Evolutionary conservation across 1,284 basidiomycete species (phyloP).

Genomic region (Phenoliferia sp.): DNA sequence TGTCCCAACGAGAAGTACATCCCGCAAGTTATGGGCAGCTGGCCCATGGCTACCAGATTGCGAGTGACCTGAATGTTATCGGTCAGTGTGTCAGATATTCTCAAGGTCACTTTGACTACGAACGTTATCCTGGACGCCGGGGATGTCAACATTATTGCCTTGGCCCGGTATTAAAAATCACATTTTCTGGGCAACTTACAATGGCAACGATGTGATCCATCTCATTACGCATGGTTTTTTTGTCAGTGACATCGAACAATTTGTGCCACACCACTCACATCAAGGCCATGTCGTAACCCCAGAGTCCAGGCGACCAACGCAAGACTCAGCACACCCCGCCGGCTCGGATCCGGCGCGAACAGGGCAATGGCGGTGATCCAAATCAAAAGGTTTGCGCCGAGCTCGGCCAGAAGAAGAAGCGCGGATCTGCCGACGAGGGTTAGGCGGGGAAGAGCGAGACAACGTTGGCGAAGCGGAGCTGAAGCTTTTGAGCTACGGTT

Average conservation of each 20-base stretch:
- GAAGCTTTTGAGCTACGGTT: no score
- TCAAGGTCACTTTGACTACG: neutral
- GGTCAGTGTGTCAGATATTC: neutral
- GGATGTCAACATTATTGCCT: no score
- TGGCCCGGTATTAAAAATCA: no score
- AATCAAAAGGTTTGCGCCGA: constrained; percentile 37
- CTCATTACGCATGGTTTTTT: constrained; percentile 18
- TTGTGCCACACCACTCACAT: constrained; percentile 29
- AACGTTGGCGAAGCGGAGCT: neutral
- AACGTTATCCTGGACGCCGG: no score
- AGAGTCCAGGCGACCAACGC: constrained; percentile 43
- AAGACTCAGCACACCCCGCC: constrained; percentile 34
- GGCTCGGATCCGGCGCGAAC: constrained; percentile 26
- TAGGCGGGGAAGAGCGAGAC: constrained; percentile 11
- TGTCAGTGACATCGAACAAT: constrained; percentile 25
- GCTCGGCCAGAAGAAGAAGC: constrained; percentile 35
- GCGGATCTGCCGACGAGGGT: constrained; percentile 40
- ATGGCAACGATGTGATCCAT: constrained; percentile 34
- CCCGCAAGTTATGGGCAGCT: constrained; percentile 41
- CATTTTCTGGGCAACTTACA: no score
- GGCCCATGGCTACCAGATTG: constrained; percentile 31
- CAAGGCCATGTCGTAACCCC: constrained; percentile 43
- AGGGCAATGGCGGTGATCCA: constrained; percentile 41
- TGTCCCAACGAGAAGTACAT: constrained; percentile 45
- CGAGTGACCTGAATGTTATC: constrained; percentile 18